These are phyloP conservation scores for Parastagonospora avenae DNA, from an alignment of 2,329 filamentous ascomycete genomes.

Conservation along the genomic window DNA sequence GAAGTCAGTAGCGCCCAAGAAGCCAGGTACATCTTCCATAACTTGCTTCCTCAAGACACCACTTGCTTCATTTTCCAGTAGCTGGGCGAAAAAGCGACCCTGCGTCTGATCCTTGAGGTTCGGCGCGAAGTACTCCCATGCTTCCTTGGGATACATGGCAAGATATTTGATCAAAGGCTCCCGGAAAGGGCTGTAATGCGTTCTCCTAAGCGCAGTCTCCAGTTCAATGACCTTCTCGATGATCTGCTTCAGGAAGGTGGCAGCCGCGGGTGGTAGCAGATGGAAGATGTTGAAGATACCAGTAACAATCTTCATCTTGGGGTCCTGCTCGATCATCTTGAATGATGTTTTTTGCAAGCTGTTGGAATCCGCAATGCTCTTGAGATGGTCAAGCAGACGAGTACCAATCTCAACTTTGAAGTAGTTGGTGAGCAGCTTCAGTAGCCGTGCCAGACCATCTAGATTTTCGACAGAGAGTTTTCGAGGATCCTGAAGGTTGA, in stretches of 20 bases:
- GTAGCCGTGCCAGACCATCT: conserved; percentile 84
- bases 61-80: conserved; percentile 77
- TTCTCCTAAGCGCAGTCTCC: conserved; percentile 82
- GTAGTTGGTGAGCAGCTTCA: conserved; percentile 94
- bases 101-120: conserved; percentile 85
- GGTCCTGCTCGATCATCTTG: conserved; percentile 89
- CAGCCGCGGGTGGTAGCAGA: conserved; percentile 86
- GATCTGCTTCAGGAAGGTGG: conserved; percentile 86
- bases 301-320: conserved; percentile 91
- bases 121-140: conserved; percentile 78
- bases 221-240: conserved; percentile 90
- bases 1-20: conserved; percentile 70
- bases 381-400: conserved; percentile 91
- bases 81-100: conserved; percentile 88
- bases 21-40: conserved; percentile 71
- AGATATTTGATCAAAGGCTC: conserved; percentile 90
- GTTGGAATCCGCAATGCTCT: conserved; percentile 80
- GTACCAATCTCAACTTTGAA: conserved; percentile 99
- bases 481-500: conserved; percentile 93
- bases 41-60: conserved; percentile 75
- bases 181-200: conserved; percentile 89
- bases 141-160: conserved; percentile 88
- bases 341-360: conserved; percentile 90
- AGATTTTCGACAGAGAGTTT: conserved; percentile 86
- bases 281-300: conserved; percentile 98